Base-by-base conservation (phyloP, 257 asterid genomes). In the Salvia miltiorrhiza region DNA sequence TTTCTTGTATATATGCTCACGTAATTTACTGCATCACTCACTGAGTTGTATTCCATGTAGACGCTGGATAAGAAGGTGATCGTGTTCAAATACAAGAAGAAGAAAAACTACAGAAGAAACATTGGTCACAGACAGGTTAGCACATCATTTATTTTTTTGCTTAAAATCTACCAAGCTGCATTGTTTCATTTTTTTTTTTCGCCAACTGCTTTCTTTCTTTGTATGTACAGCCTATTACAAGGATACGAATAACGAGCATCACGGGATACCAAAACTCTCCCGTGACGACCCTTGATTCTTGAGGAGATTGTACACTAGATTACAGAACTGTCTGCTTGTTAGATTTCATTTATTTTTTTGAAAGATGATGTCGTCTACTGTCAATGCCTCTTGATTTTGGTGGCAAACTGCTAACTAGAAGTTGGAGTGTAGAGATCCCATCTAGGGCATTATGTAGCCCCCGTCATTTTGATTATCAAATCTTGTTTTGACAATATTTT, bases 71-170 rank as follows among this genome's bases (percentile, higher is more conserved):
- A 93, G 85, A 93, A 93, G 83, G 97, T 93, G 6, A 74, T 90
- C 1, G 96, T 93, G 63, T 93, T 85, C 89, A 93, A 93, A 76
- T 93, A 93, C 77, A 90, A 93, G 79, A 88, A 74, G 87, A 92
- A 92, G 80, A 92, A 92, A 74, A 86, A 93, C 73, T 93, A 93
- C 82, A 66, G 95, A 66, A 81, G 98, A 77, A 93, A 93, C 70
- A 93, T 93, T 23, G 98, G 98, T 53, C 98, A 93, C 73, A 82
- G 98, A 75, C 98, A 92, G 97, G 98, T 92, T 81, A 9, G 21
- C 61, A 14, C 21, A 26, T 45, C 39, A 4, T 2, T 65, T 6
- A 9, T n/a, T n/a, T n/a, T n/a, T 20, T 56, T 60, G 17, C 16
- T 3, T 67, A n/a, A n/a, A n/a, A n/a, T n/a, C n/a, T n/a, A n/a